Evolutionary conservation across 2,329 filamentous ascomycete species (phyloP).

Genomic region (Fusarium brevicatenulatum): DNA sequence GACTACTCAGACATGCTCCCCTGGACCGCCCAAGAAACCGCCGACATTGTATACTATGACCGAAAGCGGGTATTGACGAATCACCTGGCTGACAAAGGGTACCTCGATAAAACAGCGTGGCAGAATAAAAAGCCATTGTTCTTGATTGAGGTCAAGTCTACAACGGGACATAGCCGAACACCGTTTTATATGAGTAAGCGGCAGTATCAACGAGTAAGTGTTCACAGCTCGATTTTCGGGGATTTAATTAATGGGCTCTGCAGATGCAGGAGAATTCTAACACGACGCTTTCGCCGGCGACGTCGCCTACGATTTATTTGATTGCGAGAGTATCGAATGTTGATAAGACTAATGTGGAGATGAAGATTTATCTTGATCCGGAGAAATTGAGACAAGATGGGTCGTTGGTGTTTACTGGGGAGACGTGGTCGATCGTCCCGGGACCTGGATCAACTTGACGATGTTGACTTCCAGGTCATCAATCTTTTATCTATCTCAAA

Average conservation of each 20-base stretch:
- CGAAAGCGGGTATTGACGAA: constrained; percentile 46
- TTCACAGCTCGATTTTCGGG: not conserved
- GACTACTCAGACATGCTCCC: constrained; percentile 52
- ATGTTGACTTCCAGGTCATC: not conserved
- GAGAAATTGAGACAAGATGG: constrained; percentile 40
- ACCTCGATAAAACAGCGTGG: constrained; percentile 47
- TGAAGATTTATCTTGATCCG: constrained; percentile 54
- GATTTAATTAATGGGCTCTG: no score
- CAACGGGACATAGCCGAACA: constrained; percentile 49
- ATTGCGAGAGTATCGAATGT: constrained; percentile 55
- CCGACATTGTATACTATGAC: constrained; percentile 60
- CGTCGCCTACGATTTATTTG: constrained; percentile 48
- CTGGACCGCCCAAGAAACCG: constrained; percentile 56
- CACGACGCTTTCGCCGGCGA: not conserved
- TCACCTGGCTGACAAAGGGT: constrained; percentile 48
- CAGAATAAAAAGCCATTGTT: constrained; percentile 49
- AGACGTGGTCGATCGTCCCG: constrained; percentile 29
- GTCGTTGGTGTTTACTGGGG: constrained; percentile 35
- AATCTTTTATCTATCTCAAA: no score
- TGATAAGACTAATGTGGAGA: constrained; percentile 40
- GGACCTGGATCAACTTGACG: not conserved
- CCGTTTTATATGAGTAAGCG: constrained; percentile 59
- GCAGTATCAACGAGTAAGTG: constrained; percentile 55
- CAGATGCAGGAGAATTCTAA: constrained; percentile 39
- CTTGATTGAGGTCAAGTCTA: constrained; percentile 64